These are phyloP conservation scores for Paraphoma sp. DNA, from an alignment of 2,329 filamentous ascomycete genomes.

Conservation along the genomic window DNA sequence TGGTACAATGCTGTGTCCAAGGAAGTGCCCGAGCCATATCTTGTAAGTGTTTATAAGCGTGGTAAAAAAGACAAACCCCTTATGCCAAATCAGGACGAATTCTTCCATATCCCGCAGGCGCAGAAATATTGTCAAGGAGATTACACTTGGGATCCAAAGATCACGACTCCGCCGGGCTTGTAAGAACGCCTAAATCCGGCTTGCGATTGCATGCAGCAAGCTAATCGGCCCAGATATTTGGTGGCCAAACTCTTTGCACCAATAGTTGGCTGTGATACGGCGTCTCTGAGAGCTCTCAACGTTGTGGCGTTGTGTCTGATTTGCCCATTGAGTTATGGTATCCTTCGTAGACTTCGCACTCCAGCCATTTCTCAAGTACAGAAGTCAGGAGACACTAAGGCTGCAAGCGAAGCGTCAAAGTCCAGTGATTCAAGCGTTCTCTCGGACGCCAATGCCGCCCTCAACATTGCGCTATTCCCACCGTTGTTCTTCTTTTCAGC, in stretches of 20 bases:
- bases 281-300: conserved; percentile 49
- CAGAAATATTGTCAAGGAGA: conserved; percentile 81
- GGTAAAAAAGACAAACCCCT: not conserved
- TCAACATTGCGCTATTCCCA: conserved; percentile 87
- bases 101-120: conserved; percentile 90
- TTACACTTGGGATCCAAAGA: conserved; percentile 89
- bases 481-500: conserved; percentile 95
- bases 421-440: conserved; percentile 37
- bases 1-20: conserved; percentile 52
- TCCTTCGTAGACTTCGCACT: conserved; percentile 23
- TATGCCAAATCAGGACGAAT: conserved; percentile 68
- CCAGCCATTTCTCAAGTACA: not conserved
- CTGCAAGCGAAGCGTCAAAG: not conserved
- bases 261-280: conserved; percentile 50
- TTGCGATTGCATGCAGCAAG: conserved; percentile 31
- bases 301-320: conserved; percentile 46
- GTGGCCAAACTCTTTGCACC: conserved; percentile 48
- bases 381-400: not conserved
- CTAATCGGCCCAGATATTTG: conserved; percentile 46
- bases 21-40: conserved; percentile 64
- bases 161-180: conserved; percentile 92
- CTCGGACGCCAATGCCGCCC: conserved; percentile 64
- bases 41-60: conserved; percentile 51
- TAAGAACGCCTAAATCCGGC: conserved; percentile 32
- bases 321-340: conserved; percentile 35